Base-by-base conservation (phyloP, 176 grass and related monocot species). In the Bromus sterilis region DNA sequence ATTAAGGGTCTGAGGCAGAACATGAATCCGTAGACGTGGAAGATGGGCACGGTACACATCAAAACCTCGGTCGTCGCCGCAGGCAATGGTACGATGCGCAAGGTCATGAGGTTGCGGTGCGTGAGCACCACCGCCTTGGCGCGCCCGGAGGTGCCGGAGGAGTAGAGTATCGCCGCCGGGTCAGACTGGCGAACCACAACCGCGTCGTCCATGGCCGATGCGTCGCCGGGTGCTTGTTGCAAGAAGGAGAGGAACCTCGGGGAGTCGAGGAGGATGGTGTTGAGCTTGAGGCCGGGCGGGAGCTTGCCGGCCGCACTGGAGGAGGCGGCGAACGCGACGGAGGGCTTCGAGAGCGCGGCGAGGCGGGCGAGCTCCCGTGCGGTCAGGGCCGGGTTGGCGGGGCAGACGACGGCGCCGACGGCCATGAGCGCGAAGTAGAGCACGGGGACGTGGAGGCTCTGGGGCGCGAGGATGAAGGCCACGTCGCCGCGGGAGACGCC, bases 381-480 rank as follows among this genome's bases (percentile, higher is more conserved):
- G 42, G 88, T 86, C 4, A 87, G 56, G 14, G 91, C 37, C 26
- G 91, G 91, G 36, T 93, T 85, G 60, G 81, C 85, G 0, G 91
- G 88, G 65, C 85, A 93, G 37, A 86, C 58, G 70, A 76, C 78
- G 55, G 59, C 91, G 30, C 91, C 91, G 12, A 88, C 32, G 37
- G 78, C 58, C 72, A 93, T 71, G 58, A 93, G 88, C 41, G 91
- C 85, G 73, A 57, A 75, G 85, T 85, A 88, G 44, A 93, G 88
- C 44, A 83, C 40, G 20, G 85, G 80, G 39, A 88, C 14, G 56
- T 83, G 85, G 12, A 93, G 66, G 42, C 82, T 35, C 3, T 82
- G 24, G 0, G 91, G 88, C 12, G 74, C 76, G 24, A 93, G 78
- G 30, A 93, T 33, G 64, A 93, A 82, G 25, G 80, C 67, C 10